Conservation (phyloP, 2,329 filamentous ascomycete species). For the Aspergillus sp. region DNA sequence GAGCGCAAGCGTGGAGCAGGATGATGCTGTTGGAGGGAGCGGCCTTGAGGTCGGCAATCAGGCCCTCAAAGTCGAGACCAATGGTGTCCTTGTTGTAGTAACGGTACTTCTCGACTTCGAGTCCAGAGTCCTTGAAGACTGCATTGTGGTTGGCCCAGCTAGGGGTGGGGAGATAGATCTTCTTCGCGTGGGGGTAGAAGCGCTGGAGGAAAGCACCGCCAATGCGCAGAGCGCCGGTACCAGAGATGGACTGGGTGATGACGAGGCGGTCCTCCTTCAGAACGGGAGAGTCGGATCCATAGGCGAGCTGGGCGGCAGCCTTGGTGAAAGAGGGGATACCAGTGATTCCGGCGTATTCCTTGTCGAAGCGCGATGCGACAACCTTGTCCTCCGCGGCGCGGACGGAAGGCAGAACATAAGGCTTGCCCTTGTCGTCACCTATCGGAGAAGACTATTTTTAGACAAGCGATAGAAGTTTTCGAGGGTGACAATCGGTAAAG, state of each 20-base stretch:
- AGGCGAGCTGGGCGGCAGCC: slow-evolving; percentile 87
- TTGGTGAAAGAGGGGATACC: slow-evolving; percentile 93
- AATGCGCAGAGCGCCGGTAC: slow-evolving; percentile 93
- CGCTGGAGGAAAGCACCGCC: slow-evolving; percentile 90
- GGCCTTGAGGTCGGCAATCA: slow-evolving; percentile 86
- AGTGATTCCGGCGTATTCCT: slow-evolving; percentile 98
- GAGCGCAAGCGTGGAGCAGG: slow-evolving; percentile 93
- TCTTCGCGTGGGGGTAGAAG: slow-evolving; percentile 89
- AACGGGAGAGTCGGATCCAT: slow-evolving; percentile 77
- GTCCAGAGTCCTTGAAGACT: slow-evolving; percentile 90
- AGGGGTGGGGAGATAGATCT: slow-evolving; percentile 93
- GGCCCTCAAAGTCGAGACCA: slow-evolving; percentile 93
- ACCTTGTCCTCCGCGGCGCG: slow-evolving; percentile 86
- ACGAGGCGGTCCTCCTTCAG: slow-evolving; percentile 76
- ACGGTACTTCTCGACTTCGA: slow-evolving; percentile 91
- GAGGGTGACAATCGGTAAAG: neutral
- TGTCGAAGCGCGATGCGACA: slow-evolving; percentile 77
- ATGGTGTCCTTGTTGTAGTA: slow-evolving; percentile 99
- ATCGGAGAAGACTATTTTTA: neutral
- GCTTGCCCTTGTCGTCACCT: slow-evolving; percentile 92
- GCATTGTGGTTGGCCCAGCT: slow-evolving; percentile 99
- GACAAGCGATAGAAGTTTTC: neutral
- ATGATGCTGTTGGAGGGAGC: slow-evolving; percentile 87
- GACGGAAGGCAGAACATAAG: slow-evolving; percentile 94
- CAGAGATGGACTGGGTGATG: slow-evolving; percentile 97